Percentiles rank a stretch among this genome's conserved stretches.
Evolutionary conservation across 1,139 yeast species (phyloP).

Genomic region (Kazachstania sp.): DNA sequence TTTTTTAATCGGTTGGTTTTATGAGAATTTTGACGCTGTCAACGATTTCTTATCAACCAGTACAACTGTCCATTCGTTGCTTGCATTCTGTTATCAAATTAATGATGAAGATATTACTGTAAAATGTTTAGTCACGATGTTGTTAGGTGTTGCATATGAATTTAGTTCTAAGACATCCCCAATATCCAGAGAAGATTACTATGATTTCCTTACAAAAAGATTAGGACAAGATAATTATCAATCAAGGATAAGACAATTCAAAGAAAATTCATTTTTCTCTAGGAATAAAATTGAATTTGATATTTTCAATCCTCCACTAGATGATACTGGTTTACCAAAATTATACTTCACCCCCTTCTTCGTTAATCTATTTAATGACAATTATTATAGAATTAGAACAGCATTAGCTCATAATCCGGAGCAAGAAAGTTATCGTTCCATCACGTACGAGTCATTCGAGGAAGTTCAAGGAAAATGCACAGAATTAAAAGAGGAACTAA

Average conservation of each 20-base stretch:
- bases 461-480: slow-evolving; percentile 34
- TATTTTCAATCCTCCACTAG: slow-evolving; percentile 43
- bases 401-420: slow-evolving; percentile 71
- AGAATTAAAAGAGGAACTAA: slow-evolving; percentile 31
- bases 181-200: slow-evolving; percentile 54
- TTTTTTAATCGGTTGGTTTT: slow-evolving; percentile 69
- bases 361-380: slow-evolving; percentile 60
- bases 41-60: slow-evolving; percentile 66
- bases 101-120: slow-evolving; percentile 52
- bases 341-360: slow-evolving; percentile 64
- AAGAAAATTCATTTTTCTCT: slow-evolving; percentile 48
- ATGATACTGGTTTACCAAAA: slow-evolving; percentile 79
- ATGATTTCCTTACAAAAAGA: slow-evolving; percentile 47
- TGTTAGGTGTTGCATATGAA: slow-evolving; percentile 75
- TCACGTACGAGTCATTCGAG: slow-evolving; percentile 66
- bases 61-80: slow-evolving; percentile 55
- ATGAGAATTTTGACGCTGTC: slow-evolving; percentile 68
- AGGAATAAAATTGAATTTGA: slow-evolving; percentile 44
- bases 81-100: slow-evolving; percentile 58
- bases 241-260: slow-evolving; percentile 63
- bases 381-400: slow-evolving; percentile 56
- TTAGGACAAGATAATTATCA: slow-evolving; percentile 77
- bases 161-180: slow-evolving; percentile 71
- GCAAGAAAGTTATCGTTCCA: slow-evolving; percentile 55
- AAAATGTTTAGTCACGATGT: slow-evolving; percentile 65